Base-by-base conservation (phyloP, 257 asterid species). In the Nicotiana tomentosiformis region DNA sequence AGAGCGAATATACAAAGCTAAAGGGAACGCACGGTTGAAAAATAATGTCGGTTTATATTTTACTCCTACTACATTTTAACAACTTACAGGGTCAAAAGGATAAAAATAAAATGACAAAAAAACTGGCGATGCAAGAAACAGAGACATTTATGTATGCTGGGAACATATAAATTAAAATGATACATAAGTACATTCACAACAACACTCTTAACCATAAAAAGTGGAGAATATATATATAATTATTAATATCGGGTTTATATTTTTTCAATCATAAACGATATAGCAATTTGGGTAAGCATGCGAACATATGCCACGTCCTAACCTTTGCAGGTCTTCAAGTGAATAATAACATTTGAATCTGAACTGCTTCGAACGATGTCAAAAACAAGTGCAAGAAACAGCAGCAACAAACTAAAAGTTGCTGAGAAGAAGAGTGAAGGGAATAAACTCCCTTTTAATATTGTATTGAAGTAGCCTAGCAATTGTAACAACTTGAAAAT, bases 391-490 rank as follows among this genome's bases (percentile, higher is more conserved):
- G 82, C 82, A 10, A 83, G 10, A 46, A 83, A 62, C 7, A 83
- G n/a, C 16, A 76, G 67, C 77, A 62, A 17, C 64, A 77, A n/a
- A 23, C 60, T 83, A 76, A 58, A 33, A 17, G 8, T 14, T 17
- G 82, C 82, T 26, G 82, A 64, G 29, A 64, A 43, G 57, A 83
- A 30, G 55, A 83, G 69, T 26, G 66, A 74, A 43, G 85, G 67
- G 2, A 77, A 83, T 46, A 49, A 51, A 20, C 56, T 33, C 43
- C 43, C 82, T 8, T 82, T 12, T 26, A 82, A 58, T 58, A 18
- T 0, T n/a, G 43, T 0, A 29, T 60, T 14, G 20, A 49, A 77
- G 1, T 53, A 46, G 61, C 82, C 82, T 15, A 83, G 4, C 18
- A 5, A 5, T 51, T 77, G 85, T 32, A 35, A 77, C 11, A 29